Evolutionary conservation across 148 eudicot species (phyloP).

Genomic region (Rhododendron henanense): DNA sequence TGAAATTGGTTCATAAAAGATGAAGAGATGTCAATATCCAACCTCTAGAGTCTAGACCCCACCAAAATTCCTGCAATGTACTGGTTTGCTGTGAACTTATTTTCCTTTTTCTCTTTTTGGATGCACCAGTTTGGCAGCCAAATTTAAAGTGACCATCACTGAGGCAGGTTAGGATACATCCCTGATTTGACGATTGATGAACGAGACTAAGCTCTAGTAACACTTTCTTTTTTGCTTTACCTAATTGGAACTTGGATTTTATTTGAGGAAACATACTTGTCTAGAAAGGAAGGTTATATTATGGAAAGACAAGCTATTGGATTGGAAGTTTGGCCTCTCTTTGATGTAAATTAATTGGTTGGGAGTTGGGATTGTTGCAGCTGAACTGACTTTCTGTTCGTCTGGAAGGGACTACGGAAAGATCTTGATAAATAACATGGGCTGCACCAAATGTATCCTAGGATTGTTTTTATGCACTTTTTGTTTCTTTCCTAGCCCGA

Average conservation of each 20-base stretch:
- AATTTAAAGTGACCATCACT: background rate
- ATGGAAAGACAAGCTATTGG: background rate
- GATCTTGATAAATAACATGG: background rate
- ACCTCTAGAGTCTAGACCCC: background rate
- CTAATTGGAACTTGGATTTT: background rate
- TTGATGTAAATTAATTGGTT: constrained; percentile 3
- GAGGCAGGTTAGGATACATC: background rate
- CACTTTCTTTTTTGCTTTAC: background rate
- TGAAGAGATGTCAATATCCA: background rate
- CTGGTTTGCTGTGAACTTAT: background rate
- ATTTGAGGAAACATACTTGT: background rate
- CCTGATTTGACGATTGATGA: background rate
- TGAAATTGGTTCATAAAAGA: background rate
- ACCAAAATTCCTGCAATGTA: background rate
- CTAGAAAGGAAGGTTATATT: background rate
- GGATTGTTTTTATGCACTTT: background rate
- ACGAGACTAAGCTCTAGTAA: background rate
- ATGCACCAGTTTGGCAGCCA: constrained; percentile 4
- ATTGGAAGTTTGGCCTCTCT: background rate
- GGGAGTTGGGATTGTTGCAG: background rate
- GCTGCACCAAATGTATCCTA: background rate
- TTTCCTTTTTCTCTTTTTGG: background rate
- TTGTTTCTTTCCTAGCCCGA: background rate
- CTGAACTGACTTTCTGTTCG: background rate
- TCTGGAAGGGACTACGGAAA: background rate